Evolutionary conservation across 805 yeast genomes (phyloP), one percentile per base, ranked within the genome.

Genomic region (Metschnikowia matae): DNA sequence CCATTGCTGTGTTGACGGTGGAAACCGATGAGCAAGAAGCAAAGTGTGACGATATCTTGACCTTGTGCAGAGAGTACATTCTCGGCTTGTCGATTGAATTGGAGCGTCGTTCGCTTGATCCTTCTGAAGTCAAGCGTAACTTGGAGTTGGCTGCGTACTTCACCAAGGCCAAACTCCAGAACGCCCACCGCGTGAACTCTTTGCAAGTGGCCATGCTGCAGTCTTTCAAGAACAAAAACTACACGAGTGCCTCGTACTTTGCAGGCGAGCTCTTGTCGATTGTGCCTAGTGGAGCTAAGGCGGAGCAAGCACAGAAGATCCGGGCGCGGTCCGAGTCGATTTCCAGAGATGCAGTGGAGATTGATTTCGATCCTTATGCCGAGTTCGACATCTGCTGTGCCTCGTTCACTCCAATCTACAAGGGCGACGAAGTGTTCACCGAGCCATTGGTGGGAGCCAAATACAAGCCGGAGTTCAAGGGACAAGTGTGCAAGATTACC

Each of bases 121-220:
- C 84, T 10, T 78, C 79, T 31, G 84, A 84, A 53, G 75, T 86
- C 49, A 86, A 89, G 68, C 86, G 98, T 55, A 91, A 89, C 68
- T 77, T 94, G 63, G 98, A 94, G 69, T 75, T 94, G 58, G 98
- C 99, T 5, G 95, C 98, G 1, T 92, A 92, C 70, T 95, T 94
- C 75, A 89, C 99, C 13, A 84, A 81, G 64, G 85, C 91, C 26
- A 81, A 86, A 56, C 78, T 94, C 59, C 89, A 86, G 56, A 84
- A 87, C 34, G 85, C 86, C 6, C 99, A 94, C 69, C 81, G 86
- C 52, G 81, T 85, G 48, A 85, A 89, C 63, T 96, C 98, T 11
- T 77, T 90, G 61, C 95, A 89, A 67, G 96, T 90, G 50, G 99
- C 99, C 37, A 87, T 92, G 94, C 83, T 87, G 41, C 96, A 89